Evolutionary conservation across 2,329 filamentous ascomycete species (phyloP).

Genomic region (Fusarium austroafricanum): DNA sequence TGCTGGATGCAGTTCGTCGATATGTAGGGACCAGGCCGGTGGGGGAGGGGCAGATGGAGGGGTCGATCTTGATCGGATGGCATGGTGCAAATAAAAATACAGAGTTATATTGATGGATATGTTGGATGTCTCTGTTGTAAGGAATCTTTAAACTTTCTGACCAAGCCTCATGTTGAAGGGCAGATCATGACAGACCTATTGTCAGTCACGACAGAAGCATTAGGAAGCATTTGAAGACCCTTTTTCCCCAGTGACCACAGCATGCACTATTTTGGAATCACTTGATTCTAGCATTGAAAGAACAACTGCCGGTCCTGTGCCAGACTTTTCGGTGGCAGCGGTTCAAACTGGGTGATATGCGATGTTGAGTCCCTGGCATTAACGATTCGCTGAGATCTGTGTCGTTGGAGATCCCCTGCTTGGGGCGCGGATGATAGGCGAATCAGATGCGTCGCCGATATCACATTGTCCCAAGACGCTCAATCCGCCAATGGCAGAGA

Average conservation of each 20-base stretch:
- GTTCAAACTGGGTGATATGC: slow-evolving; percentile 23
- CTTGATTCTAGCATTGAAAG: slow-evolving; percentile 14
- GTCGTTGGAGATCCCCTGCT: slow-evolving; percentile 30
- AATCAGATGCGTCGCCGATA: slow-evolving; percentile 42
- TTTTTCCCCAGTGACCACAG: neutral
- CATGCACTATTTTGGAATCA: slow-evolving; percentile 13
- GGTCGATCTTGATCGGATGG: slow-evolving; percentile 39
- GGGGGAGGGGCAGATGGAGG: slow-evolving; percentile 46
- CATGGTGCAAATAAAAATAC: slow-evolving; percentile 21
- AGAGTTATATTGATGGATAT: slow-evolving; percentile 19
- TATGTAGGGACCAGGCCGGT: slow-evolving; percentile 33
- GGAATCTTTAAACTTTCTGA: neutral
- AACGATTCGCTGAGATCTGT: slow-evolving; percentile 27
- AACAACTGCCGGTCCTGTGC: slow-evolving; percentile 9
- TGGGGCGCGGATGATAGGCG: slow-evolving; percentile 9
- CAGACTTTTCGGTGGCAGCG: neutral
- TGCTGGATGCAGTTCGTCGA: slow-evolving; percentile 48
- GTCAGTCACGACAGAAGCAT: neutral
- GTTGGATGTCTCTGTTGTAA: neutral
- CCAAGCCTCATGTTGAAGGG: neutral
- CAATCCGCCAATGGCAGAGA: slow-evolving; percentile 26
- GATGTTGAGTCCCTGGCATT: slow-evolving; percentile 14
- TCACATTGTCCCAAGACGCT: slow-evolving; percentile 41
- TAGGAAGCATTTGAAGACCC: neutral
- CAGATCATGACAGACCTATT: neutral